Evolutionary conservation across 371 early-diverging fungal genomes (phyloP).

Genomic region (Mucor piriformis): DNA sequence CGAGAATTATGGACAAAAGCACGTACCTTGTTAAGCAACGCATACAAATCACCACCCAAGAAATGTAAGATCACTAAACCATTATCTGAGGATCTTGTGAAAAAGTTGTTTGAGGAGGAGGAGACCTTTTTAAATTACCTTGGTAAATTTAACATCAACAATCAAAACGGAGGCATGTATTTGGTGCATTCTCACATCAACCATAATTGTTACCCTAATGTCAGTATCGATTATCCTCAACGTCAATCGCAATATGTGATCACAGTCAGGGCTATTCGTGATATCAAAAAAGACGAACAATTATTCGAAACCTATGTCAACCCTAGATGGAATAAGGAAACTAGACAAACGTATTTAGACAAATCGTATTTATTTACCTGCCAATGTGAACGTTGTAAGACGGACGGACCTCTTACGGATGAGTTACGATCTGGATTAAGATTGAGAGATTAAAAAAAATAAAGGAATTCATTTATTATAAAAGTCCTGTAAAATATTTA

Average conservation of each 20-base stretch:
- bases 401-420: constrained; percentile 51
- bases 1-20: constrained; percentile 60
- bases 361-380: constrained; percentile 65
- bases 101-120: constrained; percentile 56
- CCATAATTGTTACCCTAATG: constrained; percentile 61
- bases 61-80: constrained; percentile 58
- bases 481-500: constrained; percentile 58
- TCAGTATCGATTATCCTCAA: constrained; percentile 57
- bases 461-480: constrained; percentile 10
- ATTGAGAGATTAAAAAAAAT: constrained; percentile 38
- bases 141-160: constrained; percentile 71
- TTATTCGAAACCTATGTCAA: constrained; percentile 65
- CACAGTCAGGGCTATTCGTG: constrained; percentile 57
- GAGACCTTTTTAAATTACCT: constrained; percentile 63
- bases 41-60: constrained; percentile 50
- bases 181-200: constrained; percentile 66
- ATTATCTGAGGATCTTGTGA: constrained; percentile 47
- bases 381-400: constrained; percentile 63
- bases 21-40: constrained; percentile 47
- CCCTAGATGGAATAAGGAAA: constrained; percentile 67
- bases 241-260: constrained; percentile 56
- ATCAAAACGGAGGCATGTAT: constrained; percentile 71
- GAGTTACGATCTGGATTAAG: constrained; percentile 49
- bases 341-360: constrained; percentile 57
- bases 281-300: constrained; percentile 62